Conservation (phyloP, 768 basidiomycete species). For the Phylloporus sp. region DNA sequence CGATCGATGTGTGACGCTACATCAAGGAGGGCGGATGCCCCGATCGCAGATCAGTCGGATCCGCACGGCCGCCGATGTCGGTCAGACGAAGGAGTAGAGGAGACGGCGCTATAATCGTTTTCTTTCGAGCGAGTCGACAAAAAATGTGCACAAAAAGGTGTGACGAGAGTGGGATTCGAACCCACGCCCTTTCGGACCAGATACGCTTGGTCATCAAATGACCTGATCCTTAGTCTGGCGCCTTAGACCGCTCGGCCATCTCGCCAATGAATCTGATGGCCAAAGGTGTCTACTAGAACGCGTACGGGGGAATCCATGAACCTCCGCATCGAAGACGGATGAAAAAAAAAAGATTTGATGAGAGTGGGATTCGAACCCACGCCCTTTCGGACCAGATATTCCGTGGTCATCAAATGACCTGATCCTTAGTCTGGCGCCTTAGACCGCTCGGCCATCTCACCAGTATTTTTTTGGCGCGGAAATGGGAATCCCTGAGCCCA, state of each 20-base stretch:
- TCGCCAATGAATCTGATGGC: slow-evolving; percentile 11
- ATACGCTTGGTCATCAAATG: slow-evolving; percentile 27
- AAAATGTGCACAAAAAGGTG: neutral
- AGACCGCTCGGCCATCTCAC: slow-evolving; percentile 60
- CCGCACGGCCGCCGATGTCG: too few species aligned
- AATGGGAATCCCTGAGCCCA: neutral
- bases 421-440: slow-evolving; percentile 57
- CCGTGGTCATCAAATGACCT: slow-evolving; percentile 18
- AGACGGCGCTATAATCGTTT: too few species aligned
- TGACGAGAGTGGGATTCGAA: slow-evolving; percentile 39
- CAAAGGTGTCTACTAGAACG: neutral
- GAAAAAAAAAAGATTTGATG: slow-evolving; percentile 13
- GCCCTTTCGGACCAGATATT: slow-evolving; percentile 39
- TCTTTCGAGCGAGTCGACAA: too few species aligned
- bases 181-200: slow-evolving; percentile 40
- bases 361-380: slow-evolving; percentile 42
- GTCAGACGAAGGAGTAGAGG: too few species aligned
- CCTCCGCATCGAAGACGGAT: too few species aligned
- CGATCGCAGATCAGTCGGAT: too few species aligned
- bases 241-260: slow-evolving; percentile 62
- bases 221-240: slow-evolving; percentile 52
- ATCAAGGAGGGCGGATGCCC: too few species aligned
- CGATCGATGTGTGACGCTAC: too few species aligned
- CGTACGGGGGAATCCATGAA: too few species aligned
- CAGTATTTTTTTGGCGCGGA: accelerated